Evolutionary conservation across 108 stramenopile species (phyloP).

Genomic region (Skeletonema menzelii): DNA sequence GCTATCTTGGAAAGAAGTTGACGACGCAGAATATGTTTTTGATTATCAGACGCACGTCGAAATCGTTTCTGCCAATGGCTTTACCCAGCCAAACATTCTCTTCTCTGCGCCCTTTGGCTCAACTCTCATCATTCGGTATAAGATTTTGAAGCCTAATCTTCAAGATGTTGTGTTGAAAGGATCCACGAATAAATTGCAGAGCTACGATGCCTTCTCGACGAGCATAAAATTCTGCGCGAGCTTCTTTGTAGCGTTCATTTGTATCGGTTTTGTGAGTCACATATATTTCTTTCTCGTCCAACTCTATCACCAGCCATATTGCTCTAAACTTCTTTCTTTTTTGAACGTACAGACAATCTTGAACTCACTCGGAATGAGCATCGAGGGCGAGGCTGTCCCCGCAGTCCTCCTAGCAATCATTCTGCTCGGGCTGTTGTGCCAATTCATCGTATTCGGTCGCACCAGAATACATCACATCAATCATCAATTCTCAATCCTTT

Average conservation of each 20-base stretch:
- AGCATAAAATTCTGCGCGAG: slow-evolving; percentile 12
- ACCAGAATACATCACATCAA: slow-evolving; percentile 10
- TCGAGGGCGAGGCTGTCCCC: background rate
- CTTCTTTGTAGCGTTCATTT: slow-evolving; percentile 19
- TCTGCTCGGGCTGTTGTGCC: slow-evolving; percentile 13
- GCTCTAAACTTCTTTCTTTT: background rate
- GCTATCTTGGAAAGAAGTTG: slow-evolving; percentile 25
- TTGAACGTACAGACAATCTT: slow-evolving; percentile 10
- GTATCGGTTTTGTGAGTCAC: slow-evolving; percentile 19
- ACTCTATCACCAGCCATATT: background rate
- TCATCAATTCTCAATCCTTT: slow-evolving; percentile 30
- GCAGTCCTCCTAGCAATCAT: slow-evolving; percentile 9
- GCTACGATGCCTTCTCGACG: background rate
- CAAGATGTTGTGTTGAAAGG: slow-evolving; percentile 13
- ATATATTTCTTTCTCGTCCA: background rate
- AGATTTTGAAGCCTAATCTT: background rate
- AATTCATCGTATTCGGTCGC: background rate
- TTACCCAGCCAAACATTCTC: slow-evolving; percentile 23
- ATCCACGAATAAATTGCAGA: slow-evolving; percentile 10
- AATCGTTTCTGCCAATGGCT: slow-evolving; percentile 24
- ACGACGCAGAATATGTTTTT: slow-evolving; percentile 7
- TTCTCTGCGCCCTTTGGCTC: slow-evolving; percentile 23
- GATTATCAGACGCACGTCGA: slow-evolving; percentile 27
- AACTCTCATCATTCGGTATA: slow-evolving; percentile 22
- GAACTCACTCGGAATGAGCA: slow-evolving; percentile 2